These are phyloP conservation scores for Thelonectria blattea DNA, from an alignment of 2,329 filamentous ascomycete genomes.

Conservation along the genomic window DNA sequence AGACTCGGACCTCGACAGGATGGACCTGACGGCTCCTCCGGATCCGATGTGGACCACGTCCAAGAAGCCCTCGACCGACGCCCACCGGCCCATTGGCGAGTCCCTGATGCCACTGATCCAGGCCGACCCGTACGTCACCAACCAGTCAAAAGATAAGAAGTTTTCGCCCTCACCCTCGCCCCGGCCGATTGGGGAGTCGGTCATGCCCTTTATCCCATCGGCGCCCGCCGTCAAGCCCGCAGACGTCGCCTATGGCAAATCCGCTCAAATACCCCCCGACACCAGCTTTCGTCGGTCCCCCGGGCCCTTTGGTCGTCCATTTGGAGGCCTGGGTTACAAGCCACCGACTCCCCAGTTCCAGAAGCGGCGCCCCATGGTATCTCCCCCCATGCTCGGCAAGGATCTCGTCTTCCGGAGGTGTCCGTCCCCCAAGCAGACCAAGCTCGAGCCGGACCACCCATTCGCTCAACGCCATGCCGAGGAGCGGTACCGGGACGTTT, in stretches of 20 bases:
- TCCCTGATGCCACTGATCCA: constrained; percentile 35
- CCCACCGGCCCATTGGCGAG: constrained; percentile 35
- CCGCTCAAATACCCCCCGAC: constrained; percentile 48
- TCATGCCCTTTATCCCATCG: constrained; percentile 35
- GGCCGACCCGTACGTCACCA: constrained; percentile 29
- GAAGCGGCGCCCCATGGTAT: constrained; percentile 59
- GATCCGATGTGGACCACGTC: constrained; percentile 51
- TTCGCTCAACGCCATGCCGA: constrained; percentile 56
- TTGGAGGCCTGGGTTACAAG: constrained; percentile 47
- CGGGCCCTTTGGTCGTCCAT: constrained; percentile 51
- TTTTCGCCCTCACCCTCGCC: constrained; percentile 27
- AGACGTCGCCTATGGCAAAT: constrained; percentile 33
- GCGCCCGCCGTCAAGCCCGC: constrained; percentile 27
- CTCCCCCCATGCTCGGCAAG: constrained; percentile 86
- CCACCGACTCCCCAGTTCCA: constrained; percentile 46
- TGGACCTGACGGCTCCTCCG: constrained; percentile 48
- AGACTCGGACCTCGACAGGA: constrained; percentile 51
- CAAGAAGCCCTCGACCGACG: constrained; percentile 41
- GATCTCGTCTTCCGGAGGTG: constrained; percentile 84
- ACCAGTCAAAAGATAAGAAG: constrained; percentile 31
- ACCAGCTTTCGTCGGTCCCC: constrained; percentile 47
- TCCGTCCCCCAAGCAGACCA: constrained; percentile 81
- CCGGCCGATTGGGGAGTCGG: constrained; percentile 34
- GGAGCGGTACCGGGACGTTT: constrained; percentile 59
- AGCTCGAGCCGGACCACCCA: constrained; percentile 79